Evolutionary conservation across 2,329 filamentous ascomycete genomes (phyloP), one percentile per base, ranked within the genome.

Genomic region (Pseudogymnoascus sp.): DNA sequence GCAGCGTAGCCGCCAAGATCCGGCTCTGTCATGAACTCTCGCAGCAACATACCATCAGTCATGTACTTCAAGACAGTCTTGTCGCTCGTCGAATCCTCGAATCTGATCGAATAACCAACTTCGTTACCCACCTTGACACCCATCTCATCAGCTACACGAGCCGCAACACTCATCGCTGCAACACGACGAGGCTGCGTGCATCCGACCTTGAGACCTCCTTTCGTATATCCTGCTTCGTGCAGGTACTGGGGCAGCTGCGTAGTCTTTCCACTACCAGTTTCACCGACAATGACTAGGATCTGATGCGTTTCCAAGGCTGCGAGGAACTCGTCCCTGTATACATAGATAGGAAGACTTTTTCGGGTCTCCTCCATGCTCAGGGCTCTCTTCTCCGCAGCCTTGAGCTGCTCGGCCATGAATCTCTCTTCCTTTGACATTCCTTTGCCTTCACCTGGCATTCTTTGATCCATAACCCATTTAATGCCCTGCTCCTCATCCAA

Each of bases 91-190:
- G 87, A 86, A 74, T 97, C 90, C 72, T 99, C 94, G 69, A 97
- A 99, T 64, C 94, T 89, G 67, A 99, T 96, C 0, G 88, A 87
- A 72, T 97, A 99, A 14, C 94, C 94, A 25, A 97, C 93, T 70
- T 97, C 91, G 64, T 90, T 89, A 0, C 94, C 94, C 9, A 97
- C 77, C 72, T 93, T 92, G 63, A 91, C 88, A 0, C 89, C 92
- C 77, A 96, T 89, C 72, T 99, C 94, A 61, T 97, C 92, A 0
- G 93, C 90, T 2, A 99, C 94, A 80, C 94, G 91, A 47, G 90
- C 86, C n/a, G 94, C 93, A 18, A 97, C 93, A 70, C 89, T 94
- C 93, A 97, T 97, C 30, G 94, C 94, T 3, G 94, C 94, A 9
- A 99, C 94, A 78, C 94, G 86, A 67, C 94, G 86, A 4, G 94